Evolutionary conservation across 768 basidiomycete species (phyloP).

Genomic region (Cystofilobasidium bisporidii): DNA sequence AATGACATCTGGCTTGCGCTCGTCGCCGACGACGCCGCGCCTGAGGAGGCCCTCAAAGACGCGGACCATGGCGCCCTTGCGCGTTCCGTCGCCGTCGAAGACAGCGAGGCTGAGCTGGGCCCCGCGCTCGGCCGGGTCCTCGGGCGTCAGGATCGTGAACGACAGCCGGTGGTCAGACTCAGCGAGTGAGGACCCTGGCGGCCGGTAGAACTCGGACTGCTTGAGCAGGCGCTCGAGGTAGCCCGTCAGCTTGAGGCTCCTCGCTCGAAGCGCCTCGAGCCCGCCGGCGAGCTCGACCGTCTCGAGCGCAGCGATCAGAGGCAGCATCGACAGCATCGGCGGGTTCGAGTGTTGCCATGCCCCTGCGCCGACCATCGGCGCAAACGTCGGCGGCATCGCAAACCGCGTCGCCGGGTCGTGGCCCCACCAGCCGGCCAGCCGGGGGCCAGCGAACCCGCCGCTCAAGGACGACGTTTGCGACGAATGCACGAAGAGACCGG

Average conservation of each 20-base stretch:
- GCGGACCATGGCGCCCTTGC: slow-evolving; percentile 75
- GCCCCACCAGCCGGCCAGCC: slow-evolving; percentile 93
- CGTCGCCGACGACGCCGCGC: slow-evolving; percentile 80
- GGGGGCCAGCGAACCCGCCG: slow-evolving; percentile 5
- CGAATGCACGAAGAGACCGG: slow-evolving; percentile 63
- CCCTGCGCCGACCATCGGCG: slow-evolving; percentile 77
- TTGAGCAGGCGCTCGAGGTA: slow-evolving; percentile 58
- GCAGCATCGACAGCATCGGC: slow-evolving; percentile 63
- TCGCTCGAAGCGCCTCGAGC: slow-evolving; percentile 56
- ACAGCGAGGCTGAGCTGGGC: slow-evolving; percentile 41
- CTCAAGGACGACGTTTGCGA: slow-evolving; percentile 38
- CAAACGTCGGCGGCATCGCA: slow-evolving; percentile 73
- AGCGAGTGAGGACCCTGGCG: slow-evolving; percentile 36
- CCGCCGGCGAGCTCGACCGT: slow-evolving; percentile 71
- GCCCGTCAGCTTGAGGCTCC: slow-evolving; percentile 61
- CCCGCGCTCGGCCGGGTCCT: slow-evolving; percentile 1
- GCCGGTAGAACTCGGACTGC: slow-evolving; percentile 56
- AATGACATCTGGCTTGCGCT: slow-evolving; percentile 83
- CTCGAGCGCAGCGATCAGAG: slow-evolving; percentile 73
- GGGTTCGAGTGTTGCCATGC: slow-evolving; percentile 97
- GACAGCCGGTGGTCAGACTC: slow-evolving; percentile 35
- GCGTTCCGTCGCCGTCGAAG: slow-evolving; percentile 44
- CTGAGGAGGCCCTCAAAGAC: slow-evolving; percentile 55
- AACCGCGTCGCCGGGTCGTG: slow-evolving; percentile 80
- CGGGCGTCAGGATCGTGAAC: slow-evolving; percentile 91